Percentiles rank a stretch among this genome's conserved stretches.
phyloP scores from a whole-genome alignment of 176 grass and related monocot genomes.

The Luzula sylvatica region DNA sequence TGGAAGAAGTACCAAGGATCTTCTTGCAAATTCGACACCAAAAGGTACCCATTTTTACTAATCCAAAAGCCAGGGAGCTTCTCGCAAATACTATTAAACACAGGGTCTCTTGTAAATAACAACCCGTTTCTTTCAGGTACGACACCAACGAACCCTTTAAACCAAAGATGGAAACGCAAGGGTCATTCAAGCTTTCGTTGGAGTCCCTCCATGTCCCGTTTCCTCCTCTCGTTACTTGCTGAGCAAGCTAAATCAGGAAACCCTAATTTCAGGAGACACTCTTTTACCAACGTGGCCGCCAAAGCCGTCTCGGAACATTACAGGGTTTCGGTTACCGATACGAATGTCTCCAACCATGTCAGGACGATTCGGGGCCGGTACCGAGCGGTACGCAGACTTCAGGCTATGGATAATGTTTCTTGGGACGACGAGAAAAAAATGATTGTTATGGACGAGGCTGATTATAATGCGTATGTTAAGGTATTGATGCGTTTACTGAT shows the following conservation, averaged over 20 bases:
- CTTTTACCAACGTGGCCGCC: slow-evolving; percentile 1
- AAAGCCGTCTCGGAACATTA: not conserved
- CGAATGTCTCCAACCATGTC: slow-evolving; percentile 12
- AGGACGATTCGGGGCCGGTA: slow-evolving; percentile 6
- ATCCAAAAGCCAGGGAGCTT: too few species aligned
- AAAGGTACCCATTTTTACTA: too few species aligned
- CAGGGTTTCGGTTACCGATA: slow-evolving; percentile 12
- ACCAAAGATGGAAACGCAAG: slow-evolving; percentile 9
- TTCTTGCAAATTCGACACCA: too few species aligned
- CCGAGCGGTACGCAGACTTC: not conserved
- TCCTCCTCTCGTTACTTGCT: not conserved
- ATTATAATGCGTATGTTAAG: slow-evolving; percentile 1
- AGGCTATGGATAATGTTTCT: not conserved
- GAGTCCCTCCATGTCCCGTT: slow-evolving; percentile 7
- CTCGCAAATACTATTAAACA: too few species aligned
- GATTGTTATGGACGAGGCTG: not conserved
- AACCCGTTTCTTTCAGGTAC: too few species aligned
- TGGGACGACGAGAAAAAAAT: slow-evolving; percentile 10
- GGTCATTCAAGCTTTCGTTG: slow-evolving; percentile 10
- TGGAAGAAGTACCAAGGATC: too few species aligned
- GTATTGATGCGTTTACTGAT: too few species aligned
- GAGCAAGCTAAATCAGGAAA: slow-evolving; percentile 11
- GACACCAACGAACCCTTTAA: not conserved
- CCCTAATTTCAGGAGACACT: slow-evolving; percentile 1
- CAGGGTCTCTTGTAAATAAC: too few species aligned